Evolutionary conservation across 192 early-diverging fungal genomes (phyloP).

Genomic region (Coemansia interrupta): DNA sequence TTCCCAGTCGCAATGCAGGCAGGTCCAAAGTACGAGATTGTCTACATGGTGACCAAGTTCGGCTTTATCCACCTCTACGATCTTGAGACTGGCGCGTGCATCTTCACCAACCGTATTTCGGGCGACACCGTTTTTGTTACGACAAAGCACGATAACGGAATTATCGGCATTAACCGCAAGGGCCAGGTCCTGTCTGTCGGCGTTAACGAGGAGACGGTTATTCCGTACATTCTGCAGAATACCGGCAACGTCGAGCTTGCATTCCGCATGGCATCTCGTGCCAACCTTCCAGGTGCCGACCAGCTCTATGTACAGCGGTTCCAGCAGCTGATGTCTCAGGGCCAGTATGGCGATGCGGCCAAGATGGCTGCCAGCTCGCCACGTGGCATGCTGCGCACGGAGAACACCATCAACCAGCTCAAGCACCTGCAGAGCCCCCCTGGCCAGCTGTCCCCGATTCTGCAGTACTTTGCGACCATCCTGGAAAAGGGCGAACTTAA

Average conservation of each 20-base stretch:
- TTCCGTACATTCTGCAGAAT: constrained; percentile 84
- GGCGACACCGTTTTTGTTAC: constrained; percentile 99
- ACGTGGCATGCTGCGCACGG: constrained; percentile 89
- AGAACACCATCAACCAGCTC: constrained; percentile 91
- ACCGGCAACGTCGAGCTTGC: constrained; percentile 88
- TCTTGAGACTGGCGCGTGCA: constrained; percentile 87
- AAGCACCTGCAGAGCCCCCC: constrained; percentile 71
- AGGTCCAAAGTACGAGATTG: constrained; percentile 88
- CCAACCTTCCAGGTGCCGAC: constrained; percentile 89
- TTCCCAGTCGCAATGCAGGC: constrained; percentile 98
- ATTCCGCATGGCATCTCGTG: constrained; percentile 82
- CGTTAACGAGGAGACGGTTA: constrained; percentile 84
- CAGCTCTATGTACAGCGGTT: constrained; percentile 89
- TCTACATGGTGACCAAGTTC: constrained; percentile 96
- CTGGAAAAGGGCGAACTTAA: constrained; percentile 93
- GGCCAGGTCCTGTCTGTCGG: constrained; percentile 93
- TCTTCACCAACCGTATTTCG: constrained; percentile 97
- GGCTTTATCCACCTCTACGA: constrained; percentile 98
- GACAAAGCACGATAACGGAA: constrained; percentile 84
- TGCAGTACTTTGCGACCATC: constrained; percentile 96
- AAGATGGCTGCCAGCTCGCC: constrained; percentile 95
- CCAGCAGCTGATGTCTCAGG: constrained; percentile 73
- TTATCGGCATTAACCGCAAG: constrained; percentile 94
- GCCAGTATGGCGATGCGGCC: constrained; percentile 82
- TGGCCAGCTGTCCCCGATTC: constrained; percentile 85